Conservation (phyloP, 345 rosid genomes). For the Eucalyptus microcorys region DNA sequence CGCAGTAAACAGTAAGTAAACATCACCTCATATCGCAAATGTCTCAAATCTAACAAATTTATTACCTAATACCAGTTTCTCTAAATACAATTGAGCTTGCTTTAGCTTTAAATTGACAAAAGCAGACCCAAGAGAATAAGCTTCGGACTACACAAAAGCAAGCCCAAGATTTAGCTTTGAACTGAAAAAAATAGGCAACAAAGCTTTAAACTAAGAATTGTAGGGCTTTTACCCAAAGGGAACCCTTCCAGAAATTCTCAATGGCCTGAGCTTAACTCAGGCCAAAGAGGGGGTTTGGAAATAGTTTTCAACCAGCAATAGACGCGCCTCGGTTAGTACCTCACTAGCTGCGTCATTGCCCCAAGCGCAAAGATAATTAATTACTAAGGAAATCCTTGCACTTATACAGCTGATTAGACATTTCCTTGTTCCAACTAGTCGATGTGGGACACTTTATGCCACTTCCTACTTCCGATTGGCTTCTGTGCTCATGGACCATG, state of each 20-base stretch:
- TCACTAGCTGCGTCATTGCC: conserved; percentile 33
- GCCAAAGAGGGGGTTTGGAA: conserved; percentile 34
- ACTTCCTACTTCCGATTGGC: background rate
- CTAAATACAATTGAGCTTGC: too few relatives aligned
- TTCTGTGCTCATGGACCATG: background rate
- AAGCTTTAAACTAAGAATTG: background rate
- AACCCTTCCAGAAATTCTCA: conserved; percentile 38
- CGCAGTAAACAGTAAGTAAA: background rate
- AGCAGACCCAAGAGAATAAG: too few relatives aligned
- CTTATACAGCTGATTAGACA: background rate
- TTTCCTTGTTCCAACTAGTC: background rate
- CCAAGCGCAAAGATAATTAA: conserved; percentile 7
- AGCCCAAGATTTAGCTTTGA: background rate
- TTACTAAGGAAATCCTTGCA: accelerated
- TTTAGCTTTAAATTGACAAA: background rate
- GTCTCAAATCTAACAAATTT: background rate
- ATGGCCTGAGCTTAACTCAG: conserved; percentile 3
- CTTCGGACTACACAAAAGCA: too few relatives aligned
- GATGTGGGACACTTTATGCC: background rate
- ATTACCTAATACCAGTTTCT: background rate
- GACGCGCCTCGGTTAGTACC: conserved; percentile 27
- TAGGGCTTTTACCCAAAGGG: conserved; percentile 12
- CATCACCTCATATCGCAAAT: background rate
- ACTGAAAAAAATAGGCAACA: background rate
- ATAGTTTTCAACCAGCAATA: conserved; percentile 38